Conservation (phyloP, 257 asterid species). For the Nicotiana benthamiana region DNA sequence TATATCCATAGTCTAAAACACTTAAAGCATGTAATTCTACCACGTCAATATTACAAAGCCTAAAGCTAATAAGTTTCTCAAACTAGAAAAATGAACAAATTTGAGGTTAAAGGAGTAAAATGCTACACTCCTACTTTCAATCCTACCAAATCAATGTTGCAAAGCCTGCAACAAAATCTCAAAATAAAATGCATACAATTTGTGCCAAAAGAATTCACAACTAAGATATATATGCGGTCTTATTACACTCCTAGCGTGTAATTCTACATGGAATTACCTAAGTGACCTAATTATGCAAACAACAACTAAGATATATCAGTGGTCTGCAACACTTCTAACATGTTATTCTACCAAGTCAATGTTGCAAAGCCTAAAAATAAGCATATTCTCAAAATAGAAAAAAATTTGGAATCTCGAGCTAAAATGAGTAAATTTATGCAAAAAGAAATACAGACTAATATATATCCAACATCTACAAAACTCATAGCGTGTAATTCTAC, state of each 20-base stretch:
- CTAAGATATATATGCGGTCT: too few relatives aligned
- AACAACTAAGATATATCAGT: not conserved
- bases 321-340: not conserved
- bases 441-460: not conserved
- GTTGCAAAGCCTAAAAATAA: not conserved
- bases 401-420: not conserved
- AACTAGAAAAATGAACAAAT: too few relatives aligned
- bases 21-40: not conserved
- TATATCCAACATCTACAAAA: not conserved
- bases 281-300: not conserved
- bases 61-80: not conserved
- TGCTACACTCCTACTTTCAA: too few relatives aligned
- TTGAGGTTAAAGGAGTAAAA: not conserved
- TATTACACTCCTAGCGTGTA: too few relatives aligned
- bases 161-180: too few relatives aligned
- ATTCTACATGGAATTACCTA: too few relatives aligned
- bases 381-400: conserved; percentile 1
- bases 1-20: not conserved
- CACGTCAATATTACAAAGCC: not conserved
- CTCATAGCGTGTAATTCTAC: not conserved
- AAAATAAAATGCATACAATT: too few relatives aligned
- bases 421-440: not conserved
- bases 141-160: too few relatives aligned
- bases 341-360: not conserved
- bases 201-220: not conserved